Evolutionary conservation across 768 basidiomycete genomes (phyloP), one percentile per base, ranked within the genome.

Genomic region (Thelephora ganbajun): DNA sequence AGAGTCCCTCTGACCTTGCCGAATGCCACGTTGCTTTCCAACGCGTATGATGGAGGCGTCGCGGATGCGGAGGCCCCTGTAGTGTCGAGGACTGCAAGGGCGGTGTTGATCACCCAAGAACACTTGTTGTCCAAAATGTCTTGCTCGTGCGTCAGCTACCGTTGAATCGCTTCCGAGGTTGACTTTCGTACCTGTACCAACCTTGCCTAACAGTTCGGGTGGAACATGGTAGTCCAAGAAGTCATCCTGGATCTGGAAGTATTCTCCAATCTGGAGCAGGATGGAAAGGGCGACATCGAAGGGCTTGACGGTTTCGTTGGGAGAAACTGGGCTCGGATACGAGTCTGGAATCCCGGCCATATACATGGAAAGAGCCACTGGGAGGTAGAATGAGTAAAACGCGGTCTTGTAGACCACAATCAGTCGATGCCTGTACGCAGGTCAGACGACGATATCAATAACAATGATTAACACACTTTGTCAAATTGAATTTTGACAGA

Each of bases 101-200:
- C 96, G 18, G 78, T 80, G 66, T 96, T 97, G 63, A 98, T 73
- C 56, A 83, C 82, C 96, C 94, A 99, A 14, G 84, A 85, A 65
- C 94, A 98, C 69, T 99, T 99, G 78, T 97, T 97, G 66, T 99
- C 94, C 50, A 97, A 63, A 58, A 99, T 99, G 63, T 98, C 96
- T 13, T 22, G 22, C 16, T 7, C 4, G 12, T 41, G 14, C 14
- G 16, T 41, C 14, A 41, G 14, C 14, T 18, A 41, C 14, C 6
- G 39, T 14, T 9, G 39, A 41, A 39, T 6, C 12, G 22, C 22
- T 14, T 41, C 16, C 9, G 26, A 9, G 22, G 11, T 14, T 9
- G 4, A 14, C 7, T 41, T 22, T 9, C 39, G 22, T 41, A 41
- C 39, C 39, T 4, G 94, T 98, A 18, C 94, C 96, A 50, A 99